Evolutionary conservation across 225 moss, liverwort and hornwort species (phyloP), one percentile per base, ranked within the genome.

Genomic region (Thuidium tamariscinum): DNA sequence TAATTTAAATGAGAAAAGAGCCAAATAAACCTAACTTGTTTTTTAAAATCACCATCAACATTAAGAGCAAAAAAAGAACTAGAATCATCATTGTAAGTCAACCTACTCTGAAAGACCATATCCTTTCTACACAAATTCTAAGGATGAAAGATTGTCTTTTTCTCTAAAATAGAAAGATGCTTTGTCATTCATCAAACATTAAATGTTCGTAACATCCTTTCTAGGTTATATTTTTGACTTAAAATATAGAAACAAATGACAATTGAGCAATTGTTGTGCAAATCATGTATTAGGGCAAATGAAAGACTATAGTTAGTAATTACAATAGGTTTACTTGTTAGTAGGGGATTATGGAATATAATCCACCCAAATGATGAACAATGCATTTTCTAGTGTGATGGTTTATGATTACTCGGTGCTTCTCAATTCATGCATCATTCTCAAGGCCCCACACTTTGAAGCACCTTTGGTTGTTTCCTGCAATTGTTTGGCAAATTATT

Each of bases 361-460:
- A 64, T 18, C 2, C 0, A 1, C 5, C 3, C 0, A 3, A 0
- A 18, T 9, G 34, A 18, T n/a, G 9, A 66, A 66, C 20, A 19
- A 36, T 1, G 1, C 3, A 66, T 66, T 20, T 66, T 5, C 1
- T 5, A 0, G 1, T 3, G 0, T 66, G n/a, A n/a, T n/a, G 1
- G 6, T 11, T 66, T 11, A 66, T 10, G 11, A 1, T 7, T 37
- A 13, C 0, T 37, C 11, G 3, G n/a, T 6, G 11, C 6, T 66
- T 19, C 4, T 2, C 0, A 67, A 37, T 37, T 67, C 22, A 67
- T 37, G 7, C 37, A 12, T 37, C 37, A 37, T 67, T 67, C 6
- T 67, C 37, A 5, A 21, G 2, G 67, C 1, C 7, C 0, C 5
- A 2, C 4, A 67, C 67, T 22, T 37, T 37, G 0, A 3, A 67